Percentiles rank a stretch among this genome's conserved stretches.
phyloP scores from a whole-genome alignment of 371 early-diverging fungal genomes.

The Lichtheimia ornata region DNA sequence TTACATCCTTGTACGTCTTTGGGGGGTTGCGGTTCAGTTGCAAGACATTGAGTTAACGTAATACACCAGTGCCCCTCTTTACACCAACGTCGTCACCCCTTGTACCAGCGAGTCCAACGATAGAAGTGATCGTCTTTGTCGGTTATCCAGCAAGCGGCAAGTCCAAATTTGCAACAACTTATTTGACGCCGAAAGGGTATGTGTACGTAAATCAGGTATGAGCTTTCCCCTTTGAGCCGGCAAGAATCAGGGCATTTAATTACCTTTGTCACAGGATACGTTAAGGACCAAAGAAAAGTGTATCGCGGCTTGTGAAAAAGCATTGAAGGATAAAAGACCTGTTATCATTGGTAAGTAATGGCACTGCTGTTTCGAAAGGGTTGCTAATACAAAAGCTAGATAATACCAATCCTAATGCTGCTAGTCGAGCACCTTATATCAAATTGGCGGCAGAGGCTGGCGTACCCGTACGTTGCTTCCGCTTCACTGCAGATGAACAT shows the following conservation, averaged over 20 bases:
- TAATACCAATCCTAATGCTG: slow-evolving; percentile 82
- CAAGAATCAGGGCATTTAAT: not conserved
- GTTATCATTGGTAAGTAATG: slow-evolving; percentile 60
- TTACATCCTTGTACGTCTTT: slow-evolving; percentile 24
- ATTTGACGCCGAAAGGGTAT: slow-evolving; percentile 67
- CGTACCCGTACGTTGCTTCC: slow-evolving; percentile 70
- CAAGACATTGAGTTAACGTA: slow-evolving; percentile 2
- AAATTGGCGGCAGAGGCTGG: slow-evolving; percentile 56
- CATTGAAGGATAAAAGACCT: slow-evolving; percentile 52
- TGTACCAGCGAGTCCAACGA: slow-evolving; percentile 29
- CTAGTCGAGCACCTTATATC: slow-evolving; percentile 67
- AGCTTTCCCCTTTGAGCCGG: not conserved
- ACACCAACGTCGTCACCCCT: slow-evolving; percentile 34
- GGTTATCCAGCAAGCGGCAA: slow-evolving; percentile 92
- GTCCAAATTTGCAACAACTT: slow-evolving; percentile 66
- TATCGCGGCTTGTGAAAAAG: slow-evolving; percentile 51
- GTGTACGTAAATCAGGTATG: slow-evolving; percentile 79
- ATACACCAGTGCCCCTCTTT: slow-evolving; percentile 20
- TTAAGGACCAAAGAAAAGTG: slow-evolving; percentile 78
- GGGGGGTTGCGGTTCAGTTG: not conserved
- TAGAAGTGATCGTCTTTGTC: slow-evolving; percentile 75
- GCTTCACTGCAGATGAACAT: slow-evolving; percentile 62
- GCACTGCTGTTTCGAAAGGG: not conserved
- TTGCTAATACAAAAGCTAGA: slow-evolving; percentile 35
- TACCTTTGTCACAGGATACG: slow-evolving; percentile 48